Evolutionary conservation across 768 basidiomycete genomes (phyloP), one percentile per base, ranked within the genome.

Genomic region (Daedaleopsis nitida): DNA sequence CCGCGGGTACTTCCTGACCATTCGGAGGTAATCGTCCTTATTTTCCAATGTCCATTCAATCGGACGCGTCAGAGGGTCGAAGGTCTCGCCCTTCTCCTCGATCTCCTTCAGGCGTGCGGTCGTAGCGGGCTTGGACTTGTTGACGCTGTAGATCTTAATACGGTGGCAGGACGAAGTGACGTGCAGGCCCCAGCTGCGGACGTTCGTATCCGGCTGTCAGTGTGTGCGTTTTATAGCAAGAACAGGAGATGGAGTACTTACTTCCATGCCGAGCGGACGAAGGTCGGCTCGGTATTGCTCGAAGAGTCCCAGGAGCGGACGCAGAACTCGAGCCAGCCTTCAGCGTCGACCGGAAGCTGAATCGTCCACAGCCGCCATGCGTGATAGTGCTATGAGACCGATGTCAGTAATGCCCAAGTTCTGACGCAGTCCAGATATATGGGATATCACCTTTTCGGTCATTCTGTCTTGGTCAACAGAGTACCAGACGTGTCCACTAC

Each of bases 281-380:
- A 81, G 13, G 83, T 83, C 17, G 83, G 83, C 68, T 84, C 79
- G 3, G 82, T 84, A 65, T 85, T 84, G 70, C 81, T 81, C 9
- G 81, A 80, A n/a, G 81, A 81, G 63, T 84, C 83, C 83, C 83
- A 85, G 0, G 80, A 79, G 52, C 83, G 79, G 21, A 81, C 81
- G 58, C 80, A 81, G 72, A 84, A 80, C 63, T 84, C 82, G 39
- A 83, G 75, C 81, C 83, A 84, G 6, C 83, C 83, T 64, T 85
- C 81, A 5, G 82, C 82, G 44, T 81, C 80, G 42, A 83, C 79
- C 6, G 82, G 82, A 0, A 84, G 56, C 13, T 79, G 75, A 45
- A 82, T 78, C 62, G 75, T 78, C 83, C 83, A 84, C 16, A 84
- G 73, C 48, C 83, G 69, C 81, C 81, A 84, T 0, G 82, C 81